Evolutionary conservation across 805 yeast species (phyloP).

Genomic region (Debaryomyces tyrocola): DNA sequence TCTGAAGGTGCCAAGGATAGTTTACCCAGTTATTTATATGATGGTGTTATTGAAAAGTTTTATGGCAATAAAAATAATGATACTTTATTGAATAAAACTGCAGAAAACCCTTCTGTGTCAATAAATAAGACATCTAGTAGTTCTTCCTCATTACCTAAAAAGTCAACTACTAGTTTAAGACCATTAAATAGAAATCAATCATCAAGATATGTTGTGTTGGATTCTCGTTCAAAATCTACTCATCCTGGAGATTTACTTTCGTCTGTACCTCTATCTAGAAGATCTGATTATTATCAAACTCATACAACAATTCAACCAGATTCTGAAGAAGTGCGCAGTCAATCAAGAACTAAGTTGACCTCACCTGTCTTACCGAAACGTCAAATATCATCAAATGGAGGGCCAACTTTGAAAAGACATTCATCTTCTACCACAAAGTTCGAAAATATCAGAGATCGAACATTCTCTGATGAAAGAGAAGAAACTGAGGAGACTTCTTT

Average conservation of each 20-base stretch:
- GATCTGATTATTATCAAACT: constrained; percentile 25
- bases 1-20: constrained; percentile 14
- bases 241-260: constrained; percentile 88
- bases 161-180: constrained; percentile 1
- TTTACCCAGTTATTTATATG: constrained; percentile 65
- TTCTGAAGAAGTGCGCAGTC: constrained; percentile 4
- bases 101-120: constrained; percentile 7
- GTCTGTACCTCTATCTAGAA: constrained; percentile 68
- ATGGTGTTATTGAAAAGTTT: constrained; percentile 51
- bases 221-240: constrained; percentile 50
- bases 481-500: constrained; percentile 71
- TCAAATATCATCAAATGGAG: constrained; percentile 1
- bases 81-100: not conserved
- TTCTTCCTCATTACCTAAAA: not conserved
- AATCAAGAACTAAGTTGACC: constrained; percentile 1
- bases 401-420: not conserved
- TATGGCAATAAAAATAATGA: constrained; percentile 4
- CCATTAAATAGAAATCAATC: constrained; percentile 14
- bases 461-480: constrained; percentile 56
- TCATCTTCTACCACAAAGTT: not conserved
- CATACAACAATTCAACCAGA: constrained; percentile 10
- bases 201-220: constrained; percentile 45
- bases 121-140: constrained; percentile 12
- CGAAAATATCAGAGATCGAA: constrained; percentile 24
- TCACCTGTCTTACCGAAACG: not conserved